Evolutionary conservation across 2,329 filamentous ascomycete species (phyloP), one percentile per base, ranked within the genome.

Genomic region (Aureobasidium sp.): DNA sequence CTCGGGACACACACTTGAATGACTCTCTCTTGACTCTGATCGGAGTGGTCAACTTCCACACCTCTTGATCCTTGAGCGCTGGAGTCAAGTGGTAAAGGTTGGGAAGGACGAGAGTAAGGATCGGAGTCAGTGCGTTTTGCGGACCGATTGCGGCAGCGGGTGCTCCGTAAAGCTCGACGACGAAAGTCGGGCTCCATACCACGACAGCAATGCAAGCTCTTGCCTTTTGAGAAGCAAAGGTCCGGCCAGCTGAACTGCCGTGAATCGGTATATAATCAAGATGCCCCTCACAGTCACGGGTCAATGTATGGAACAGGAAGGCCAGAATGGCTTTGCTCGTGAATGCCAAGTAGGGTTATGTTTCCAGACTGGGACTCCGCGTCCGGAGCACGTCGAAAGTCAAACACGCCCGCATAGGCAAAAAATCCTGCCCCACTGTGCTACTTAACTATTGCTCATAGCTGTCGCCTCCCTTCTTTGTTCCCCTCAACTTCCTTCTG

Each of bases 101-200:
- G 47, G 37, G 47, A n/a, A 23, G 31, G 17, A 27, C 10, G 8
- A 53, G 49, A 53, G 49, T 53, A 33, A 53, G 49, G 8, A 25
- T 53, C 23, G 10, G 17, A 27, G 49, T 53, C 49, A 53, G 35
- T 53, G 49, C 49, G 19, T 29, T 7, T 42, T 21, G 25, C 51
- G 51, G 51, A 55, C 51, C 51, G 51, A 55, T 55, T 55, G 51
- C 51, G 51, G 51, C 33, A 50, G 47, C 31, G 47, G 47, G 47
- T 50, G 47, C 47, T 50, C 47, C 47, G 31, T 37, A 50, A 37
- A 50, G 33, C 47, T 50, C 47, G 47, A 15, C 21, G 17, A 53
- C 21, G 33, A 53, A 35, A 53, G 13, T 9, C 49, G 19, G 49
- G 33, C 27, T 40, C 49, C 49, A 53, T 19, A 53, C 49, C 21